A percentile compares a stretch with the other conserved stretches of the same genome.
Conservation (phyloP, 2,329 filamentous ascomycete species). For the Calonectria henricotiae region DNA sequence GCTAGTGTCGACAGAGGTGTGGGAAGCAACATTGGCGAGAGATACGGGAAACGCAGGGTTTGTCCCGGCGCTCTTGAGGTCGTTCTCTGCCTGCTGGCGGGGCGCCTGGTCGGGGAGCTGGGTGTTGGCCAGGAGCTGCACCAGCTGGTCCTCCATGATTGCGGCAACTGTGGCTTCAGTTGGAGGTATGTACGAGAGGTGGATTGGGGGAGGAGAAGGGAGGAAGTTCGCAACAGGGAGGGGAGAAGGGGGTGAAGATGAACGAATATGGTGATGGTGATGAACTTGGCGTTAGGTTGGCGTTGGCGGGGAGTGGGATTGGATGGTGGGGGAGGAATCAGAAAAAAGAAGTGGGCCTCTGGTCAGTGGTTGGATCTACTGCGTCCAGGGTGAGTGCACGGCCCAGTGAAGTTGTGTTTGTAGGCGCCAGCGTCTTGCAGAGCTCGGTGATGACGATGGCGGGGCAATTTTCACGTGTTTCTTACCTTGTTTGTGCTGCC, state of each 20-base stretch:
- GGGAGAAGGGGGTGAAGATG: conserved; percentile 19
- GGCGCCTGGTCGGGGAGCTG: conserved; percentile 83
- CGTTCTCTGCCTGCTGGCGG: conserved; percentile 89
- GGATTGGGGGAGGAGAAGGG: conserved; percentile 1
- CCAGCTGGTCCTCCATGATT: conserved; percentile 92
- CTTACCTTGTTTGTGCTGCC: not conserved
- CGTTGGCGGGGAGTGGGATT: conserved; percentile 44
- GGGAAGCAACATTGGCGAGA: conserved; percentile 85
- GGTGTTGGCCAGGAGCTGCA: conserved; percentile 89
- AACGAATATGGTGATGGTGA: conserved; percentile 23
- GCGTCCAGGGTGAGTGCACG: conserved; percentile 30
- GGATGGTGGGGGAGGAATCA: conserved; percentile 44
- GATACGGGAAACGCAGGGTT: conserved; percentile 83
- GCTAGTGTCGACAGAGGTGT: conserved; percentile 80
- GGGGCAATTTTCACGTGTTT: conserved; percentile 39
- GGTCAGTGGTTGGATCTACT: conserved; percentile 26
- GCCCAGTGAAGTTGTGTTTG: conserved; percentile 21
- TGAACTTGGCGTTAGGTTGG: conserved; percentile 39
- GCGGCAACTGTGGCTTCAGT: conserved; percentile 40
- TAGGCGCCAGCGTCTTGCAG: conserved; percentile 21
- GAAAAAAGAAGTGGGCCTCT: conserved; percentile 47
- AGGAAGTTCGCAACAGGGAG: conserved; percentile 28
- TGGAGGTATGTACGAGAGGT: not conserved
- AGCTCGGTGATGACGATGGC: conserved; percentile 25
- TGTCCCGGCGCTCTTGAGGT: conserved; percentile 80